phyloP scores from a whole-genome alignment of 108 stramenopile species.

The Discostella pseudostelligera region DNA sequence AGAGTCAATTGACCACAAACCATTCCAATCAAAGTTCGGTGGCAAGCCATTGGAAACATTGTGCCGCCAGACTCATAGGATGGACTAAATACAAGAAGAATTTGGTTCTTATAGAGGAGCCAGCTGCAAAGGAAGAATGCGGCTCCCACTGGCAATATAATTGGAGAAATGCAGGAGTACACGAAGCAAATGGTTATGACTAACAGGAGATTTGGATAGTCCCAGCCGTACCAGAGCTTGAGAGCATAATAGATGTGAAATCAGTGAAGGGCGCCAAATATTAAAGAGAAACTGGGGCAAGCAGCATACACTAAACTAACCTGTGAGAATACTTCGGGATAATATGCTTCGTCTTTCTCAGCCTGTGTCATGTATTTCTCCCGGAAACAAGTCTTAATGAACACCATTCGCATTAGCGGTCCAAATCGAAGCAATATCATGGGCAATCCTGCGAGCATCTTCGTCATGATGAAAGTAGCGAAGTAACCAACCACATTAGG shows the following conservation, averaged over 20 bases:
- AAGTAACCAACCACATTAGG: conserved; percentile 88
- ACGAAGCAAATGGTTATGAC: conserved; percentile 85
- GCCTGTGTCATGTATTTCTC: conserved; percentile 73
- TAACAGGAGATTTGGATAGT: conserved; percentile 79
- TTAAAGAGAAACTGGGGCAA: background rate
- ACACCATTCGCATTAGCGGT: conserved; percentile 59
- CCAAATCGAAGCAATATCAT: conserved; percentile 74
- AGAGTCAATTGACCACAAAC: conserved; percentile 52
- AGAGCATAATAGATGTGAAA: background rate
- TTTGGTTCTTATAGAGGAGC: conserved; percentile 89
- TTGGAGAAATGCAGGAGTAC: conserved; percentile 75
- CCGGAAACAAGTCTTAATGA: conserved; percentile 56
- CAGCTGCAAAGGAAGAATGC: conserved; percentile 75
- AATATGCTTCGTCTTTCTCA: conserved; percentile 66
- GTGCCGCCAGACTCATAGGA: conserved; percentile 62
- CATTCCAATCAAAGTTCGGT: conserved; percentile 55
- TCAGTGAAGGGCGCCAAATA: background rate
- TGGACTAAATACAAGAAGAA: conserved; percentile 74
- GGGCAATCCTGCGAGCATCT: conserved; percentile 84
- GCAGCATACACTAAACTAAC: background rate
- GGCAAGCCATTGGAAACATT: conserved; percentile 63
- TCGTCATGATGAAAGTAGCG: conserved; percentile 81
- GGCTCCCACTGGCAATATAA: conserved; percentile 79
- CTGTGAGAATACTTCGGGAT: conserved; percentile 17
- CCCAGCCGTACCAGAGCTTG: conserved; percentile 70